phyloP scores from a whole-genome alignment of 306 rosid species.

The Vigna mungo region DNA sequence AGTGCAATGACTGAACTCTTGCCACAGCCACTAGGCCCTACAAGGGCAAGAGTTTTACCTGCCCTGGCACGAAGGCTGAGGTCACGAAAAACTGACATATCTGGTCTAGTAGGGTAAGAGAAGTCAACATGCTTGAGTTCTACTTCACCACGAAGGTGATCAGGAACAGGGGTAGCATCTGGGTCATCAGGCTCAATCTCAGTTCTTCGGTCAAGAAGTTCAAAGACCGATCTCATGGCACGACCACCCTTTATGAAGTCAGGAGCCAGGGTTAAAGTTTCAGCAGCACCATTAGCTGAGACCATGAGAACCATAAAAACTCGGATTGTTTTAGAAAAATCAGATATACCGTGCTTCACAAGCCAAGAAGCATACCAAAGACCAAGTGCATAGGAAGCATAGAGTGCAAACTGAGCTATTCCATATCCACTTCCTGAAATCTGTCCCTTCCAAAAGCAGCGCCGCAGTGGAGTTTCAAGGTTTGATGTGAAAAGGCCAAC shows the following conservation, averaged over 20 bases:
- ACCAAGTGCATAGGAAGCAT: conserved; percentile 92
- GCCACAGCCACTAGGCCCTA: conserved; percentile 94
- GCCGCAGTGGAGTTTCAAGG: conserved; percentile 79
- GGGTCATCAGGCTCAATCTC: conserved; percentile 89
- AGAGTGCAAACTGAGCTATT: conserved; percentile 86
- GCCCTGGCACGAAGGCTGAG: conserved; percentile 81
- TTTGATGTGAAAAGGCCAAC: conserved; percentile 75
- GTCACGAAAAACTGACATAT: conserved; percentile 78
- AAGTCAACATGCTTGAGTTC: conserved; percentile 87
- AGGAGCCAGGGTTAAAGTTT: conserved; percentile 87
- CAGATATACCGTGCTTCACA: conserved; percentile 88
- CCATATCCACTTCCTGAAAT: conserved; percentile 93
- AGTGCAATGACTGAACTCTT: conserved; percentile 85
- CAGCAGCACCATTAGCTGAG: conserved; percentile 93
- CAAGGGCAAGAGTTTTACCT: conserved; percentile 92
- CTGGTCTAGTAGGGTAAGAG: conserved; percentile 82
- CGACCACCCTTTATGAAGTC: conserved; percentile 93
- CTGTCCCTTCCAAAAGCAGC: conserved; percentile 96
- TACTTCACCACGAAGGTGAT: conserved; percentile 81
- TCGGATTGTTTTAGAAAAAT: conserved; percentile 84
- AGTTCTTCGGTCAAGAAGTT: conserved; percentile 84
- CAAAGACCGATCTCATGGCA: conserved; percentile 87
- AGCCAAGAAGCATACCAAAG: conserved; percentile 99
- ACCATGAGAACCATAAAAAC: conserved; percentile 96
- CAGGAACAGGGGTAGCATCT: conserved; percentile 72